Evolutionary conservation across 202 grass and related monocot genomes (phyloP), one percentile per base, ranked within the genome.

Genomic region (Setaria viridis): DNA sequence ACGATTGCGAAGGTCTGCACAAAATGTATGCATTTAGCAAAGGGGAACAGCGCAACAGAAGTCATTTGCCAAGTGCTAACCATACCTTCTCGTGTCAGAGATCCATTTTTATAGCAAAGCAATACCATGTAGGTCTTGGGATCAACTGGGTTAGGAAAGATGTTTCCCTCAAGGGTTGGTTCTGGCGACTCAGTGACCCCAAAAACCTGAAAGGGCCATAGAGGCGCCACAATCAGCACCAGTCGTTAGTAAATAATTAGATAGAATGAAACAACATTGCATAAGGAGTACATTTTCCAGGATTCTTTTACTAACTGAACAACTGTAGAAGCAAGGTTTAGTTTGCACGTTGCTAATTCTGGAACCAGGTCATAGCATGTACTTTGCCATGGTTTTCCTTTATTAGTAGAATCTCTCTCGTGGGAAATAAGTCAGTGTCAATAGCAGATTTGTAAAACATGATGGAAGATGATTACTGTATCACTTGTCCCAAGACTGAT

Each of bases 401-500:
- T 49, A 60, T 50, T 37, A 17, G 32, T 83, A 64, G 30, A n/a
- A 45, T 55, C 21, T 34, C 57, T 17, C 7, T 56, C 32, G 13
- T 12, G 21, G 47, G 29, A 47, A 76, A 74, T 39, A 83, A 25
- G 41, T 39, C 74, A 25, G 68, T 9, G 68, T 9, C 12, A 30
- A 72, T 11, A 7, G 0, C n/a, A 7, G 34, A 32, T 8, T 32
- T 74, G 46, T 74, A 67, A 53, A 80, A 10, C 47, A 81, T 66
- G 58, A 47, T 57, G 35, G n/a, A 64, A 62, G 67, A 80, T 62
- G 45, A 67, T 89, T 89, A 95, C 95, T 66, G 95, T 98, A 90
- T 98, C 92, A 83, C 95, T 98, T 62, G 92, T 95, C 54, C 95
- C 95, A 73, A 98, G 95, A 86, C 92, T 98, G 51, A 98, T 93